Conservation (phyloP, 106 monocot species). For the Dioscorea alata region DNA sequence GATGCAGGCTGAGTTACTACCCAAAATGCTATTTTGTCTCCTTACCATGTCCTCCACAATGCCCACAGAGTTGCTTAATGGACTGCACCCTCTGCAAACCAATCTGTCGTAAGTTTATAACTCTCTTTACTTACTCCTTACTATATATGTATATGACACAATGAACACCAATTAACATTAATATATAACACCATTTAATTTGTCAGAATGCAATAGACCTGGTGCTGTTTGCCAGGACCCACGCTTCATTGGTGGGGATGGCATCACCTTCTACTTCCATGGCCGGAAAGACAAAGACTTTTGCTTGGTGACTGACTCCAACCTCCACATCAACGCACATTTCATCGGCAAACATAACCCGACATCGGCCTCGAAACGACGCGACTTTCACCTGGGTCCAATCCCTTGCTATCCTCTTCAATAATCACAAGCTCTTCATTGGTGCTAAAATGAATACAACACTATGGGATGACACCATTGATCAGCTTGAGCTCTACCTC, state of each 20-base stretch:
- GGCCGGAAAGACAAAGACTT: slow-evolving; percentile 1
- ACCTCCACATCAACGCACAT: slow-evolving; percentile 3
- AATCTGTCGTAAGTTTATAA: slow-evolving; percentile 15
- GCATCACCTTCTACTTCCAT: slow-evolving; percentile 9
- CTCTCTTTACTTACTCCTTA: no score
- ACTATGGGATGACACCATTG: not conserved
- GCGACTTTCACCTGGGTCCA: slow-evolving; percentile 12
- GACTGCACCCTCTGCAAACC: slow-evolving; percentile 14
- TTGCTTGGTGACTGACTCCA: not conserved
- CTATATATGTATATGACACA: no score
- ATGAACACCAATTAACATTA: no score
- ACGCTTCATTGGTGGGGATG: slow-evolving; percentile 1
- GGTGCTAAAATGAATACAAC: not conserved
- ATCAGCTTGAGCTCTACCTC: not conserved
- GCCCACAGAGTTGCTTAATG: not conserved
- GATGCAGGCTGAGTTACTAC: not conserved
- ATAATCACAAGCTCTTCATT: not conserved
- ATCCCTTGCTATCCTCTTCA: slow-evolving; percentile 1
- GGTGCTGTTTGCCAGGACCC: slow-evolving; percentile 5
- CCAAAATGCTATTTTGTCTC: not conserved
- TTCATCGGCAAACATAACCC: not conserved
- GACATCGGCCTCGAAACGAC: not conserved
- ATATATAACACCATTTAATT: no score
- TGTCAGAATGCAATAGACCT: not conserved
- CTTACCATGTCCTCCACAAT: not conserved